Base-by-base conservation (phyloP, 495 filamentous ascomycete genomes). In the Talaromyces nanjingensis region DNA sequence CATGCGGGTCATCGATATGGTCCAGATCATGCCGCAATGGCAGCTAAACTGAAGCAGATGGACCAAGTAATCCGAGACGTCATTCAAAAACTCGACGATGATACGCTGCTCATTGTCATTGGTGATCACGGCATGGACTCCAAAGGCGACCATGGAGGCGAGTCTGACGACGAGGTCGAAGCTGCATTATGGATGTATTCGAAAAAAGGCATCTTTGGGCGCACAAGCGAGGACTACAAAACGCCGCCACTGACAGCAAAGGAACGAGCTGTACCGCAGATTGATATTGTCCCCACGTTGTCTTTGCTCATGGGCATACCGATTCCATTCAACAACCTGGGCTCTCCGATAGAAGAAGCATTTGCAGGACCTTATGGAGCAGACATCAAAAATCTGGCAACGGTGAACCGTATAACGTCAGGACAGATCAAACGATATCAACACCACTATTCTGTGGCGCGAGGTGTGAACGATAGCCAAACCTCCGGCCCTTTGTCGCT, bases 181-280 rank as follows among this genome's bases (percentile, higher is more conserved):
- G 92, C 94, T 64, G 94, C 96, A 2, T 71, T 98, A 58, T 98
- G 96, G 94, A 93, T 98, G 92, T 98, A 97, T 71, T 97, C 96
- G 4, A 93, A 90, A 69, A 87, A 83, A 59, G 81, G 81, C 1
- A 72, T 90, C 4, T 98, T 98, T 74, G 94, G 94, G 16, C 85
- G 90, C 37, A 90, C 84, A 0, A 82, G 83, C 63, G 77, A 82
- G 5, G 81, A 86, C 4, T 84, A 81, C 65, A 64, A 74, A 31
- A 77, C 76, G 4, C 92, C 91, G 16, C 92, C 93, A 0, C 77
- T 79, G 39, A 88, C 83, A 16, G 91, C 91, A 12, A 91, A 90
- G 66, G 86, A 87, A 42, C 85, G 92, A 14, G 87, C 89, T 22
- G 87, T 96, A n/a, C 88, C 89, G 55, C 96, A 98, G 72, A 98